Base-by-base conservation (phyloP, 108 stramenopile genomes). In the Conticribra guillardii region DNA sequence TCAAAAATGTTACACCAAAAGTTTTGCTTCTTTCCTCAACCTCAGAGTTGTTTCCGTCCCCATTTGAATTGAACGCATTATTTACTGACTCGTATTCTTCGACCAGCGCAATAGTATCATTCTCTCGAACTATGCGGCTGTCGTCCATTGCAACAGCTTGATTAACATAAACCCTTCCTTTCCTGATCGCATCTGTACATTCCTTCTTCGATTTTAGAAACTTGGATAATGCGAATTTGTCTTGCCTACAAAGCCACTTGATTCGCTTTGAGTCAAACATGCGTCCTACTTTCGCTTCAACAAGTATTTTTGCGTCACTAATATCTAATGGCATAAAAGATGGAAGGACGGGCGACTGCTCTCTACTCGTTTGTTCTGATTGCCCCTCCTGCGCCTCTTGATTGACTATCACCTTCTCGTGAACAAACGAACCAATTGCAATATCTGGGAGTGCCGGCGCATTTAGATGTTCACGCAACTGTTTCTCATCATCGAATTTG, bases 121-220 rank as follows among this genome's bases (percentile, higher is more conserved):
- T 73, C 45, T 73, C 57, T 24, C 55, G 34, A 14, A 79, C 47
- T 18, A 89, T 76, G 21, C 86, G 82, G n/a, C 85, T 71, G n/a
- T 81, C 63, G 37, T 89, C 88, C 11, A 68, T 19, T n/a, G 64
- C 85, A 15, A 53, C 62, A 2, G 4, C n/a, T n/a, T 52, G 69
- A 68, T 89, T 84, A n/a, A 89, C 52, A 54, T 54, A 60, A 0
- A 89, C 57, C 11, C 57, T 44, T 26, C 85, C 85, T 14, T 31
- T 37, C 37, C 59, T 80, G 31, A 89, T 79, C 2, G 77, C 67
- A n/a, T 57, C 44, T 61, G 83, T 75, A 26, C 71, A 80, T 30
- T 72, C 60, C 19, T 71, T 67, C 58, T 86, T 89, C 15, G 87
- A 82, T 4, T 58, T 60, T 27, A 54, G 33, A 37, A 54, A 34